Percentiles rank a stretch among this genome's conserved stretches.
phyloP scores from a whole-genome alignment of 768 basidiomycete genomes.

The Boletus sp. region DNA sequence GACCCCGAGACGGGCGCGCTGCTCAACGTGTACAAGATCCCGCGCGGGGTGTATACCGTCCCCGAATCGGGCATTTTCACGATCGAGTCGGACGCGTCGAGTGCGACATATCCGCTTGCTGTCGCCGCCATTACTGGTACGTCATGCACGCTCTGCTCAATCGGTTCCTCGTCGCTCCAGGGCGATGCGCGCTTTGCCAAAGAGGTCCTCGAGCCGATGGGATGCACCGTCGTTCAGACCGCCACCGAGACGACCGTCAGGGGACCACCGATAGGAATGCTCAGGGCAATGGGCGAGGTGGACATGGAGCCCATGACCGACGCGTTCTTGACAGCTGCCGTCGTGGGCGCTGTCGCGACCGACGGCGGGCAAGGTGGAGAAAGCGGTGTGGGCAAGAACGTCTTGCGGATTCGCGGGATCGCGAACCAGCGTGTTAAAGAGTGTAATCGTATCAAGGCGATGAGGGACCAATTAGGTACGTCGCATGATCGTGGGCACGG shows the following conservation, averaged over 20 bases:
- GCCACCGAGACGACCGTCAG: slow-evolving; percentile 85
- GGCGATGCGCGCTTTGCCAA: slow-evolving; percentile 97
- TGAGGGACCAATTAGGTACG: slow-evolving; percentile 92
- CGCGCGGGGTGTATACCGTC: slow-evolving; percentile 71
- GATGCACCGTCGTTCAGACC: slow-evolving; percentile 87
- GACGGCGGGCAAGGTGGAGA: slow-evolving; percentile 44
- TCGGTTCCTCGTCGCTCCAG: slow-evolving; percentile 86
- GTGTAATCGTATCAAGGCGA: slow-evolving; percentile 93
- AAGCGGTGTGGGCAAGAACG: slow-evolving; percentile 32
- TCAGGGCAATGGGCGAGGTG: slow-evolving; percentile 59
- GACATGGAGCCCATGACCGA: slow-evolving; percentile 99
- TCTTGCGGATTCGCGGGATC: slow-evolving; percentile 88
- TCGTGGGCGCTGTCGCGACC: slow-evolving; percentile 81
- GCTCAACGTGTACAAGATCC: slow-evolving; percentile 85
- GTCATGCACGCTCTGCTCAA: slow-evolving; percentile 88
- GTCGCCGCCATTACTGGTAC: slow-evolving; percentile 98
- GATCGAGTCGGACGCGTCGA: slow-evolving; percentile 94
- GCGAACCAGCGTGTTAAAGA: slow-evolving; percentile 99
- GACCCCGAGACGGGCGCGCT: slow-evolving; percentile 58
- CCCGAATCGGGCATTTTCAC: slow-evolving; percentile 63
- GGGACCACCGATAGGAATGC: slow-evolving; percentile 82
- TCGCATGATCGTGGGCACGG: background rate
- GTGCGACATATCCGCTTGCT: slow-evolving; percentile 95
- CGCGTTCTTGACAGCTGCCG: slow-evolving; percentile 94
- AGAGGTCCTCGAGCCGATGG: slow-evolving; percentile 92